Conservation (phyloP, 108 stramenopile species). For the Phaeodactylum tricornutum region DNA sequence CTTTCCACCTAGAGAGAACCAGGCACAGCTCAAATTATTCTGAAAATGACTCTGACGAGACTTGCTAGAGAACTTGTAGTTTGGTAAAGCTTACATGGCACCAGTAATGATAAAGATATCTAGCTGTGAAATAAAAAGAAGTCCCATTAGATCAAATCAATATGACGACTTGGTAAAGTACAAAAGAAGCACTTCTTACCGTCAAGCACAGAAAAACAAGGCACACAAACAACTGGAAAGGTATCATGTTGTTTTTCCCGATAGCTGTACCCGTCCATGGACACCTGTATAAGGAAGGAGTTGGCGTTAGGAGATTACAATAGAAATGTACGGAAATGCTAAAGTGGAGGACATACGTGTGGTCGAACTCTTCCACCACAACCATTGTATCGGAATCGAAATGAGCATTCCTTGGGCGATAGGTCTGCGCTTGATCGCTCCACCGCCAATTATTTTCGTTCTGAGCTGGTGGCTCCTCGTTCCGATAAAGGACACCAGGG, state of each 20-base stretch:
- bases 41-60: too few relatives aligned
- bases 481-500: constrained; percentile 47
- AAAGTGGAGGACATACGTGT: too few relatives aligned
- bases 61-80: too few relatives aligned
- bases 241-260: constrained; percentile 62
- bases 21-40: too few relatives aligned
- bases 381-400: constrained; percentile 82
- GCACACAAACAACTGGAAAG: constrained; percentile 62
- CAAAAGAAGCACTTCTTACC: too few relatives aligned
- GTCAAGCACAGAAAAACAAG: constrained; percentile 30
- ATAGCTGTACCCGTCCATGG: constrained; percentile 73
- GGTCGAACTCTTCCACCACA: constrained; percentile 84
- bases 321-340: too few relatives aligned
- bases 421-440: constrained; percentile 78
- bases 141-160: too few relatives aligned
- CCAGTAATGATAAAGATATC: constrained; percentile 2
- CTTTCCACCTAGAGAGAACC: too few relatives aligned
- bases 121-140: too few relatives aligned
- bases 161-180: too few relatives aligned
- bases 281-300: constrained; percentile 43
- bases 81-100: too few relatives aligned
- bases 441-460: constrained; percentile 46
- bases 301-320: too few relatives aligned
- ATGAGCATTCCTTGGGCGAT: constrained; percentile 59
- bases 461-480: constrained; percentile 15